Percentiles rank a stretch among this genome's conserved stretches.
Evolutionary conservation across 495 filamentous ascomycete species (phyloP).

Genomic region (Stereocaulon alpinum): DNA sequence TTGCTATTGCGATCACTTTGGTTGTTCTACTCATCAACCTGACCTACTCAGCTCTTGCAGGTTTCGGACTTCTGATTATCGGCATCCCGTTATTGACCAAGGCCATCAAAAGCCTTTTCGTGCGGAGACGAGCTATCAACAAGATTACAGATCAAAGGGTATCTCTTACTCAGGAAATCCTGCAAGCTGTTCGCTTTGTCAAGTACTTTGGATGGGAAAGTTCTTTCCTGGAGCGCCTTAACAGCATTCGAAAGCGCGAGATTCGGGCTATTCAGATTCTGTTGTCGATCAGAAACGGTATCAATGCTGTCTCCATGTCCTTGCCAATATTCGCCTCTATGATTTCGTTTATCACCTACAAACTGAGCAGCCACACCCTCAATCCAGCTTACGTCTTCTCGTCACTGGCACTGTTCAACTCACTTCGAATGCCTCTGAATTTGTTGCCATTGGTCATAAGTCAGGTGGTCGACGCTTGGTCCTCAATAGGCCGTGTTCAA

Average conservation of each 20-base stretch:
- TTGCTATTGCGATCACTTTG: constrained; percentile 67
- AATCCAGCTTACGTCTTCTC: constrained; percentile 77
- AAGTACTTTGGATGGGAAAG: constrained; percentile 95
- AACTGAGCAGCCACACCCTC: constrained; percentile 59
- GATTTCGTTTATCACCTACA: constrained; percentile 89
- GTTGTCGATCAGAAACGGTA: constrained; percentile 70
- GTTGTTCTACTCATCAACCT: constrained; percentile 73
- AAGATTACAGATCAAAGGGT: constrained; percentile 88
- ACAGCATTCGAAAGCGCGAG: constrained; percentile 60
- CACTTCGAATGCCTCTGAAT: constrained; percentile 79
- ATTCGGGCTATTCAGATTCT: constrained; percentile 70
- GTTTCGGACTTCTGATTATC: constrained; percentile 71
- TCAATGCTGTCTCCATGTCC: constrained; percentile 67
- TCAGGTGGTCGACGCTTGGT: constrained; percentile 79
- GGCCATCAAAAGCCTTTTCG: constrained; percentile 62
- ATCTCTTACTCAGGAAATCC: constrained; percentile 81
- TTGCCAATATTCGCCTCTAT: constrained; percentile 89
- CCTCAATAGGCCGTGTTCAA: constrained; percentile 72
- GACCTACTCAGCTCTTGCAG: constrained; percentile 77
- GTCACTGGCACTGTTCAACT: constrained; percentile 86
- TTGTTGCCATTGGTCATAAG: constrained; percentile 80
- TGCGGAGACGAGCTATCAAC: constrained; percentile 66
- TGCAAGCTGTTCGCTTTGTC: constrained; percentile 84
- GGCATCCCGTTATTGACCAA: constrained; percentile 63
- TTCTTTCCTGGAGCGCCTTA: constrained; percentile 68